These are phyloP conservation scores for Lasiodiplodia hormozganensis DNA, from an alignment of 2,329 filamentous ascomycete genomes.

Conservation along the genomic window DNA sequence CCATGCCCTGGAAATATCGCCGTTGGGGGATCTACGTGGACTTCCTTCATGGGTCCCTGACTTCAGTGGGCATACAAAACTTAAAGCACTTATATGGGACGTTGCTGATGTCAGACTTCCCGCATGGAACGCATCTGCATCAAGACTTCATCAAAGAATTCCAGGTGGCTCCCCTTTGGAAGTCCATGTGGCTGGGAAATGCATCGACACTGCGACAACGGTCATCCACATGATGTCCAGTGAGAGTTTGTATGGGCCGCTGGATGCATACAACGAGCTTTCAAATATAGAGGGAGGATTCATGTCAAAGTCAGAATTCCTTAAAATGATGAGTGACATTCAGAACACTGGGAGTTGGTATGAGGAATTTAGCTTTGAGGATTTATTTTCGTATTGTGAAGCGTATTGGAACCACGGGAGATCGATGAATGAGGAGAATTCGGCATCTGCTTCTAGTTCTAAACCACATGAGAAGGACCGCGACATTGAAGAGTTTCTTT, in stretches of 20 bases:
- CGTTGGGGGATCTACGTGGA: too few relatives aligned
- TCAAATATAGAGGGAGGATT: background rate
- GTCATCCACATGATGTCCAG: background rate
- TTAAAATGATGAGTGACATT: too few relatives aligned
- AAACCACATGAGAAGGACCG: background rate
- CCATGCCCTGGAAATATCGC: background rate
- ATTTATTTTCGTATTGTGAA: background rate
- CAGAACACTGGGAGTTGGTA: too few relatives aligned
- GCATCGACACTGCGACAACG: background rate
- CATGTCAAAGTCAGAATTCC: too few relatives aligned
- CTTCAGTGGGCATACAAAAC: background rate
- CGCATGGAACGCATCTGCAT: background rate
- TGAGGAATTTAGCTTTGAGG: too few relatives aligned
- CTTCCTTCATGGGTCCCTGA: conserved; percentile 7
- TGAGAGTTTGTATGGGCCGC: background rate
- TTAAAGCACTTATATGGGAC: background rate
- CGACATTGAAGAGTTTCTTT: background rate
- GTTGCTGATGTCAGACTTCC: too few relatives aligned
- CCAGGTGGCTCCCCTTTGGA: background rate
- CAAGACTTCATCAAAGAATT: background rate
- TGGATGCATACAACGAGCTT: background rate
- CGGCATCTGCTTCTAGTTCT: too few relatives aligned
- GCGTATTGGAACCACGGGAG: background rate
- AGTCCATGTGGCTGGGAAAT: background rate
- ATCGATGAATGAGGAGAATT: too few relatives aligned